Evolutionary conservation across 257 asterid species (phyloP).

Genomic region (Paraleonurus japonicus): DNA sequence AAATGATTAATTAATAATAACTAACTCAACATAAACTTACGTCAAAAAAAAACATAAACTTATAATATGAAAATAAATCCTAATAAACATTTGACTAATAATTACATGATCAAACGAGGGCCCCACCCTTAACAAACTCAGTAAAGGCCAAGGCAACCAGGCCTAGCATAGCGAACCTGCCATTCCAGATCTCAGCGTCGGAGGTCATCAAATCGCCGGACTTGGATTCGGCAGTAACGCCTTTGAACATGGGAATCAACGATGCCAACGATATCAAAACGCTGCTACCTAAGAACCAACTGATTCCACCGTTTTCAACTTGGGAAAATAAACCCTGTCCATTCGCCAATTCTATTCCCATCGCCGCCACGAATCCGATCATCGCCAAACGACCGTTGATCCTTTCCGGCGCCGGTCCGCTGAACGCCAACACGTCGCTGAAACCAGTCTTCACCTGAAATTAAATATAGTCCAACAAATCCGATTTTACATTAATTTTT

Average conservation of each 20-base stretch:
- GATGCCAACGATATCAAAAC: constrained; percentile 61
- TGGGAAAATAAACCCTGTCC: constrained; percentile 63
- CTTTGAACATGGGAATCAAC: constrained; percentile 57
- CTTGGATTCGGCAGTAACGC: constrained; percentile 52
- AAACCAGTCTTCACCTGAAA: constrained; percentile 44
- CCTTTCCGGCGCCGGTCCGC: constrained; percentile 84
- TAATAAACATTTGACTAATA: no score
- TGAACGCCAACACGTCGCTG: constrained; percentile 56
- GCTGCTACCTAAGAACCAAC: constrained; percentile 54
- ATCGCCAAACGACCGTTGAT: constrained; percentile 83
- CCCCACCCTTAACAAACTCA: constrained; percentile 66
- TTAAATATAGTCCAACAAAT: no score
- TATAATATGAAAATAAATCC: no score
- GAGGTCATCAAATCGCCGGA: constrained; percentile 51
- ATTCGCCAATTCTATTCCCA: constrained; percentile 57
- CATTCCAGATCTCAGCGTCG: constrained; percentile 79
- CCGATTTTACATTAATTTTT: no score
- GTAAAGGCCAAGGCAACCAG: constrained; percentile 77
- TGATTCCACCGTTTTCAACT: constrained; percentile 52
- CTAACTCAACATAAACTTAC: no score
- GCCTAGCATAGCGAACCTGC: constrained; percentile 88
- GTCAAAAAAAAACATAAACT: no score
- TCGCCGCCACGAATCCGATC: constrained; percentile 80
- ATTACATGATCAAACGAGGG: constrained; percentile 39
- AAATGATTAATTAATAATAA: no score